Evolutionary conservation across 2,329 filamentous ascomycete genomes (phyloP).

Genomic region (Allantophomopsis cytisporea): DNA sequence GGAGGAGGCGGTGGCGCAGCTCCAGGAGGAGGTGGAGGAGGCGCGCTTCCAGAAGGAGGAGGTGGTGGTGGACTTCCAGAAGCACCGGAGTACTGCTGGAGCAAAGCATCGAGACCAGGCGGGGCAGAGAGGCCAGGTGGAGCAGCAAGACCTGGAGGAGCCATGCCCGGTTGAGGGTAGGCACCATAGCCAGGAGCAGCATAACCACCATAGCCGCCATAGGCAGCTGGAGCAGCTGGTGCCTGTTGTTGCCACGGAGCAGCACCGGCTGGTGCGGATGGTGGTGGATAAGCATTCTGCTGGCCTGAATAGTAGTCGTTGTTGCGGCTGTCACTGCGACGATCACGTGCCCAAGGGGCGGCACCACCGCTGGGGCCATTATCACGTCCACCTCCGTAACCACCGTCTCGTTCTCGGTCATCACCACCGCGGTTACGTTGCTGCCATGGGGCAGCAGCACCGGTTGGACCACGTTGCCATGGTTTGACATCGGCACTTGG

Average conservation of each 20-base stretch:
- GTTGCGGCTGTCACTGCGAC: conserved; percentile 27
- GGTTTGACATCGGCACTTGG: conserved; percentile 53
- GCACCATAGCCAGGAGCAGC: conserved; percentile 24
- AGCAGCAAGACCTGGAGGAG: conserved; percentile 36
- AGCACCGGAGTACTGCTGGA: conserved; percentile 44
- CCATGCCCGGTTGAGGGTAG: conserved; percentile 28
- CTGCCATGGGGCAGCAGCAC: conserved; percentile 70
- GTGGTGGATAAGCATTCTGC: conserved; percentile 32
- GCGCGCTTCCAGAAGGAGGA: conserved; percentile 45
- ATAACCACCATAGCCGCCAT: conserved; percentile 44
- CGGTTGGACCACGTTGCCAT: conserved; percentile 79
- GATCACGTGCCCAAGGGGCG: conserved; percentile 50
- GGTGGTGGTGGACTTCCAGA: conserved; percentile 33
- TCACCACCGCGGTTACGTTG: conserved; percentile 26
- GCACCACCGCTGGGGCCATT: conserved; percentile 24
- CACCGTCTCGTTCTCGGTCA: conserved; percentile 14
- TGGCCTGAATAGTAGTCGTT: conserved; percentile 33
- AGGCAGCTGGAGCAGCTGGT: conserved; percentile 23
- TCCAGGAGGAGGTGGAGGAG: conserved; percentile 45
- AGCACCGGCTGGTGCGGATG: conserved; percentile 25
- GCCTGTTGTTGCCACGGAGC: conserved; percentile 29
- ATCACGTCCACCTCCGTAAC: conserved; percentile 22
- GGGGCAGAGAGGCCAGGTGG: conserved; percentile 27
- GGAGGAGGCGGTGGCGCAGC: conserved; percentile 46
- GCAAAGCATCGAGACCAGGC: conserved; percentile 48